phyloP scores from a whole-genome alignment of 2,329 filamentous ascomycete species.

The Fusarium decemcellulare region DNA sequence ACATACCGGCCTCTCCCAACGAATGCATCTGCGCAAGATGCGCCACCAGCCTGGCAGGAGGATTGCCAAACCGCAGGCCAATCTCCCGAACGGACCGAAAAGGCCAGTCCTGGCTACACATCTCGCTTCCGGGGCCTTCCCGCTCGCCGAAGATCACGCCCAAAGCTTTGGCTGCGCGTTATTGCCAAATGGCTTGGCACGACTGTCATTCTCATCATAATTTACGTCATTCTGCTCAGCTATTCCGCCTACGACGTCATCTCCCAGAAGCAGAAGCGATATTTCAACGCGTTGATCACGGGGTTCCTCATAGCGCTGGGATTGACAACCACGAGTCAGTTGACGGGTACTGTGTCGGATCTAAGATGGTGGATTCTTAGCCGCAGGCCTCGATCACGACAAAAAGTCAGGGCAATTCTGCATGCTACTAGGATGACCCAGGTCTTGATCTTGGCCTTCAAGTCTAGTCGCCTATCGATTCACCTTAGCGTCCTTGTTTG shows the following conservation, averaged over 20 bases:
- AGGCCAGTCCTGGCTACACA: background rate
- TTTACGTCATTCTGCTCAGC: conserved; percentile 5
- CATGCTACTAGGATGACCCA: conserved; percentile 32
- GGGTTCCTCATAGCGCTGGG: conserved; percentile 58
- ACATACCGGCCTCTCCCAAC: background rate
- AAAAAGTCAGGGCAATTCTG: conserved; percentile 48
- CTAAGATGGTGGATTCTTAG: conserved; percentile 62
- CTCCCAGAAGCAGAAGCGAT: conserved; percentile 49
- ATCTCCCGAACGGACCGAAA: background rate
- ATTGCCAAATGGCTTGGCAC: conserved; percentile 30
- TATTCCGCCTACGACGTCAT: conserved; percentile 30
- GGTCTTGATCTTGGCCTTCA: conserved; percentile 24
- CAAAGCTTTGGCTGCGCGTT: conserved; percentile 13
- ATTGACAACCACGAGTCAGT: conserved; percentile 57
- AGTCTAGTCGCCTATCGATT: conserved; percentile 26
- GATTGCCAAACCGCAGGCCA: background rate
- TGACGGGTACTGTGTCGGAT: conserved; percentile 58
- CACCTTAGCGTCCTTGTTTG: conserved; percentile 27
- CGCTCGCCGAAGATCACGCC: background rate
- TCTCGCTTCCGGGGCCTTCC: conserved; percentile 9
- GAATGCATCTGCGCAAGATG: background rate
- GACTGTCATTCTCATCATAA: conserved; percentile 2
- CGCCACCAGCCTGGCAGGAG: background rate
- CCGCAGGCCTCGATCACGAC: conserved; percentile 51
- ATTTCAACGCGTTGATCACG: conserved; percentile 60